phyloP scores from a whole-genome alignment of 306 rosid species.

The Sicyos baderoa region DNA sequence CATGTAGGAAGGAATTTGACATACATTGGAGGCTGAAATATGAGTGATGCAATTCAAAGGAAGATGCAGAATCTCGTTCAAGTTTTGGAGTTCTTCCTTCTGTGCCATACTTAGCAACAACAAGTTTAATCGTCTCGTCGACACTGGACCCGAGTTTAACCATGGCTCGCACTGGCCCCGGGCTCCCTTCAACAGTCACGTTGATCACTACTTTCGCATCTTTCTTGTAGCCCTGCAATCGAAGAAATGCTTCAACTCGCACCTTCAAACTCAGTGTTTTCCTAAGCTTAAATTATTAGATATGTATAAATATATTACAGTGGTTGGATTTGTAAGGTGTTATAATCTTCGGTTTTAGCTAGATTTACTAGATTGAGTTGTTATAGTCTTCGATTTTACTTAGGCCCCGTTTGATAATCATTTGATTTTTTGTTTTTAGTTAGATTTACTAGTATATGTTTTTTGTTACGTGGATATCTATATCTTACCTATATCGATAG shows the following conservation, averaged over 20 bases:
- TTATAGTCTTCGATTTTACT: too few species aligned
- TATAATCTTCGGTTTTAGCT: too few species aligned
- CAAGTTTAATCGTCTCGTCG: conserved; percentile 53
- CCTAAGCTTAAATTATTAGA: not conserved
- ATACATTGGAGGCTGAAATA: conserved; percentile 68
- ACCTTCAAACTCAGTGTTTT: not conserved
- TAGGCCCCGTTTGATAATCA: too few species aligned
- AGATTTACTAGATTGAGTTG: too few species aligned
- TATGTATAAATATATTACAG: too few species aligned
- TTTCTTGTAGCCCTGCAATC: conserved; percentile 40
- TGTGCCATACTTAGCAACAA: conserved; percentile 52
- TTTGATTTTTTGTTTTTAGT: too few species aligned
- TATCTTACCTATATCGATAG: too few species aligned
- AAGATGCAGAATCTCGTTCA: conserved; percentile 23
- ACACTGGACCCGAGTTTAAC: conserved; percentile 71
- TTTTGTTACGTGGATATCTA: too few species aligned
- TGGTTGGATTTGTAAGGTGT: too few species aligned
- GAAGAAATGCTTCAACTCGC: not conserved
- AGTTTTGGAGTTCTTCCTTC: conserved; percentile 77
- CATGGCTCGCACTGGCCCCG: conserved; percentile 75
- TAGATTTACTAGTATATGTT: too few species aligned
- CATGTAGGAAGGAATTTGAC: conserved; percentile 10
- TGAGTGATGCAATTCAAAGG: conserved; percentile 63
- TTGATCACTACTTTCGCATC: conserved; percentile 83
- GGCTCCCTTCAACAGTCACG: conserved; percentile 83